Evolutionary conservation across 768 basidiomycete species (phyloP).

Genomic region (Hygrophoropsis aurantiaca): DNA sequence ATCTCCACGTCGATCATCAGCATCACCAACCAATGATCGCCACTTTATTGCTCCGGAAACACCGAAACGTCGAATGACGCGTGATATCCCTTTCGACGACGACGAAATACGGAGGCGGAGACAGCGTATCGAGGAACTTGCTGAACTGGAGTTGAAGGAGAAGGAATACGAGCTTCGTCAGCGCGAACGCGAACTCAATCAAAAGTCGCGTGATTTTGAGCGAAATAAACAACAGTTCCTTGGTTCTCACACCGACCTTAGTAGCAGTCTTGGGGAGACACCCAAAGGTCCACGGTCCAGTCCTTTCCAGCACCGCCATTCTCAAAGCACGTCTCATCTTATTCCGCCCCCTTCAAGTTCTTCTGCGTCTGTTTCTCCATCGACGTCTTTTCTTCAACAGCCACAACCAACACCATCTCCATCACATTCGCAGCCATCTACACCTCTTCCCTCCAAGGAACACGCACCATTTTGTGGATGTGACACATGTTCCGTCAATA

Average conservation of each 20-base stretch:
- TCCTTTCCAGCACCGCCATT: slow-evolving; percentile 26
- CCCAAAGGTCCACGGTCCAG: slow-evolving; percentile 24
- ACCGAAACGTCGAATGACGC: slow-evolving; percentile 11
- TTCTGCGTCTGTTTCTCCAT: neutral
- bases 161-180: slow-evolving; percentile 54
- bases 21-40: slow-evolving; percentile 33
- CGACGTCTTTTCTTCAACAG: slow-evolving; percentile 10
- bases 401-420: slow-evolving; percentile 28
- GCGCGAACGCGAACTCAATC: slow-evolving; percentile 54
- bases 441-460: slow-evolving; percentile 25
- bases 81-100: slow-evolving; percentile 18
- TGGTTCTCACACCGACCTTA: slow-evolving; percentile 31
- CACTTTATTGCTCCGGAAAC: slow-evolving; percentile 25
- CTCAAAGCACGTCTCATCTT: slow-evolving; percentile 29
- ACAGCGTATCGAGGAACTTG: slow-evolving; percentile 48
- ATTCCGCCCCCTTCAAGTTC: slow-evolving; percentile 14
- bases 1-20: slow-evolving; percentile 38
- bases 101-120: slow-evolving; percentile 31
- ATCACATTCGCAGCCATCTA: slow-evolving; percentile 23
- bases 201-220: slow-evolving; percentile 57
- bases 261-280: slow-evolving; percentile 28
- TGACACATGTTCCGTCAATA: slow-evolving; percentile 57
- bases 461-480: slow-evolving; percentile 72
- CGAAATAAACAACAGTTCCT: slow-evolving; percentile 46
- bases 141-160: slow-evolving; percentile 52